These are phyloP conservation scores for Heterobasidion annosum DNA, from an alignment of 1,284 basidiomycete genomes.

Conservation along the genomic window DNA sequence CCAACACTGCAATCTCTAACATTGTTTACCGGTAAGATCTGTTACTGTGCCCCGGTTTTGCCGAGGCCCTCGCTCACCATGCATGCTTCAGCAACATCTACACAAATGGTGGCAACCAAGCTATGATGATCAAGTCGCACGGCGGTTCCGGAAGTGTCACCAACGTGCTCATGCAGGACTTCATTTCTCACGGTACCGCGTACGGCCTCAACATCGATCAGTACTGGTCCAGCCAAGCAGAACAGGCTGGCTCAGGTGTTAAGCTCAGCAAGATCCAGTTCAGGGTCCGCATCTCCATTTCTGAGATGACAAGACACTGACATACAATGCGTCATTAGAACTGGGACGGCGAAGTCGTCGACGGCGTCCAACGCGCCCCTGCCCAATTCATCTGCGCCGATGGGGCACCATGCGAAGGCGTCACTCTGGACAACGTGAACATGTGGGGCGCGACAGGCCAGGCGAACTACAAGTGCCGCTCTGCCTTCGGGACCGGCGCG, in stretches of 20 bases:
- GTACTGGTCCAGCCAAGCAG: constrained; percentile 19
- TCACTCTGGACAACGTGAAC: constrained; percentile 21
- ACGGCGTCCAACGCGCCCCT: constrained; percentile 21
- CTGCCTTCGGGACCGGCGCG: constrained; percentile 22
- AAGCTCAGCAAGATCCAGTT: constrained; percentile 21
- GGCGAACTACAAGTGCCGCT: constrained; percentile 21
- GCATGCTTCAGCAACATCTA: constrained; percentile 16
- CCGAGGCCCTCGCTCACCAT: background rate
- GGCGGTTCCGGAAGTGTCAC: constrained; percentile 22
- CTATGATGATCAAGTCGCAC: constrained; percentile 28
- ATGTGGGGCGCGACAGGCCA: constrained; percentile 20
- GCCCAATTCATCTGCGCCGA: constrained; percentile 23
- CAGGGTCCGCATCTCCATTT: constrained; percentile 9
- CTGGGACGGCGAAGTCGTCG: constrained; percentile 23
- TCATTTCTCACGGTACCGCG: constrained; percentile 21
- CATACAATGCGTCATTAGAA: constrained; percentile 11
- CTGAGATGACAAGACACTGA: background rate
- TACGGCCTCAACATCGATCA: constrained; percentile 25
- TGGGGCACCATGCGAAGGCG: constrained; percentile 22
- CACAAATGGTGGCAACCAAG: constrained; percentile 26
- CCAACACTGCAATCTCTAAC: constrained; percentile 22
- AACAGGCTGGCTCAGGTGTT: constrained; percentile 18
- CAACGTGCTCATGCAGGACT: constrained; percentile 24
- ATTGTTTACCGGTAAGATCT: constrained; percentile 16
- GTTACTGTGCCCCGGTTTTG: background rate